A percentile compares a stretch with the other conserved stretches of the same genome.
phyloP scores from a whole-genome alignment of 257 asterid genomes.

The Penstemon newberryi region DNA sequence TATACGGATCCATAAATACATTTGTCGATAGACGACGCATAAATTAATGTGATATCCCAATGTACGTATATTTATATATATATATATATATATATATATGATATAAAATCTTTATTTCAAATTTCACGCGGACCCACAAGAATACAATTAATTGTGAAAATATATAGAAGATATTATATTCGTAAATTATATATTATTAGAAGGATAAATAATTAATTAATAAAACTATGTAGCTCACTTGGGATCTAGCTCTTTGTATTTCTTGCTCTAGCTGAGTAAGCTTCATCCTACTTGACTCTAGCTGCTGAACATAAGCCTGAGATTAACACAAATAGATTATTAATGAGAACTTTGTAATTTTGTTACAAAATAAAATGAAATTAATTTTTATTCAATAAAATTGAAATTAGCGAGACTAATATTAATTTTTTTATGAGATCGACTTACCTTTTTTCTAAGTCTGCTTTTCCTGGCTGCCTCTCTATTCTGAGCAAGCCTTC shows the following conservation, averaged over 20 bases:
- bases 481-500: slow-evolving; percentile 95
- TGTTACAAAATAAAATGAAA: not conserved
- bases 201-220: not conserved
- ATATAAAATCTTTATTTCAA: too few species aligned
- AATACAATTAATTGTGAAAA: too few species aligned
- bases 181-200: too few species aligned
- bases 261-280: slow-evolving; percentile 80
- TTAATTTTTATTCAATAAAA: not conserved
- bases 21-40: too few species aligned
- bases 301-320: slow-evolving; percentile 96
- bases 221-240: slow-evolving; percentile 35
- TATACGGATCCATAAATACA: too few species aligned
- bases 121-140: too few species aligned
- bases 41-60: too few species aligned
- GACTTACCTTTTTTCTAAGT: slow-evolving; percentile 73
- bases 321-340: slow-evolving; percentile 12
- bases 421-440: slow-evolving; percentile 3
- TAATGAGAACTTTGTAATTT: not conserved
- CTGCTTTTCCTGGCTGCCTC: slow-evolving; percentile 98
- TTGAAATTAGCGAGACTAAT: not conserved
- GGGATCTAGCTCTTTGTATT: slow-evolving; percentile 70
- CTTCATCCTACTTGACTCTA: slow-evolving; percentile 79
- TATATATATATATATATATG: too few species aligned
- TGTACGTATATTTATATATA: too few species aligned
- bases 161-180: too few species aligned